A percentile compares a stretch with the other conserved stretches of the same genome.
Conservation (phyloP, 2,329 filamentous ascomycete genomes). For the Ceratocystis alfenasii region DNA sequence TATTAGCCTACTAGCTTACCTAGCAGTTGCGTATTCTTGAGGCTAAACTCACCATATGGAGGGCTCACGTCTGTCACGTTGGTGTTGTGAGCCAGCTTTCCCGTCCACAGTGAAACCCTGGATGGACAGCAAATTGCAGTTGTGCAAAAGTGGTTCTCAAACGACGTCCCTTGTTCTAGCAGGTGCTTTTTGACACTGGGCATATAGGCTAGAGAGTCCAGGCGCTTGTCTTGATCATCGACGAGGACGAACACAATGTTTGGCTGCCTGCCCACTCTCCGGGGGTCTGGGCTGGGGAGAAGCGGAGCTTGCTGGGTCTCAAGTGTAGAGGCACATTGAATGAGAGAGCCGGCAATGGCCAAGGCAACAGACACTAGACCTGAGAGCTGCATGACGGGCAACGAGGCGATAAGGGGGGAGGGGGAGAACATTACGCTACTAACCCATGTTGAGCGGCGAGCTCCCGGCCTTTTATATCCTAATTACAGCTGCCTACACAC, state of each 20-base stretch:
- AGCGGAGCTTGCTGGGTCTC: slow-evolving; percentile 7
- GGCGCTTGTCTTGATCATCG: slow-evolving; percentile 53
- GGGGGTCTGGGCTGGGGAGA: neutral
- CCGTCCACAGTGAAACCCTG: slow-evolving; percentile 47
- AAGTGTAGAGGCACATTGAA: neutral
- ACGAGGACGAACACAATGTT: slow-evolving; percentile 56
- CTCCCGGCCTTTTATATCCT: neutral
- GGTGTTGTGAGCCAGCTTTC: slow-evolving; percentile 51
- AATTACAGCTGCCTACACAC: no score
- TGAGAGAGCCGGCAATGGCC: neutral
- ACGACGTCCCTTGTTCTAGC: slow-evolving; percentile 44
- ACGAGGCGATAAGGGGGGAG: neutral
- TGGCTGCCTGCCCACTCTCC: slow-evolving; percentile 26
- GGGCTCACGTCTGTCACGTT: slow-evolving; percentile 43
- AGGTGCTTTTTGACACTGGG: slow-evolving; percentile 44
- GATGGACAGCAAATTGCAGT: slow-evolving; percentile 54
- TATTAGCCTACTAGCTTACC: neutral
- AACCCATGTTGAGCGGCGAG: no score
- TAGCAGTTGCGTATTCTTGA: slow-evolving; percentile 22
- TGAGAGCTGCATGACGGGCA: neutral
- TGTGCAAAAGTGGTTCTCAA: slow-evolving; percentile 51
- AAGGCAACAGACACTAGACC: neutral
- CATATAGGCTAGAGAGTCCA: slow-evolving; percentile 49
- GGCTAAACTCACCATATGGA: slow-evolving; percentile 39
- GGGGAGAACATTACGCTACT: neutral